Conservation (phyloP, 1,139 yeast species). For the Geotrichum klebahnii region DNA sequence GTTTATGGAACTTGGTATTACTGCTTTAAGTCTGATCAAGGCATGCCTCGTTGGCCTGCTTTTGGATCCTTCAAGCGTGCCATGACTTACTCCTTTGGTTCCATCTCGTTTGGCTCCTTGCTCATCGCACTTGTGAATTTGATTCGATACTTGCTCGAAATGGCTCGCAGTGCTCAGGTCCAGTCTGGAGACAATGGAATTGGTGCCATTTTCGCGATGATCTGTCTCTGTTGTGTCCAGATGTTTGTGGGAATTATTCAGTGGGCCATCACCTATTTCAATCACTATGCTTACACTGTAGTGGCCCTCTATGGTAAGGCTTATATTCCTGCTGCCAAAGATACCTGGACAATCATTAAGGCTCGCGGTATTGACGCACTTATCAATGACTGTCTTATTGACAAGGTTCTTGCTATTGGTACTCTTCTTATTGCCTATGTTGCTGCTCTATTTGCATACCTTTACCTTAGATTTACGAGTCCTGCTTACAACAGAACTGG, state of each 20-base stretch:
- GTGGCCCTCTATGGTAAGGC: conserved; percentile 82
- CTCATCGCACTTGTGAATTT: conserved; percentile 74
- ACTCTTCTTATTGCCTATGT: conserved; percentile 66
- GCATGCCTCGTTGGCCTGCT: conserved; percentile 77
- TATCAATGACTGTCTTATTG: conserved; percentile 78
- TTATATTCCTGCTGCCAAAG: conserved; percentile 70
- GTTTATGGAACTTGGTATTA: conserved; percentile 91
- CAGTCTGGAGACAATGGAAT: conserved; percentile 40
- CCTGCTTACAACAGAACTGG: conserved; percentile 69
- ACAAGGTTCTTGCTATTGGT: conserved; percentile 69
- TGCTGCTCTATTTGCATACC: conserved; percentile 63
- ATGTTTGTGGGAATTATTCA: conserved; percentile 62
- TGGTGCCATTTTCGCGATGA: conserved; percentile 54
- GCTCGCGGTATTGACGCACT: conserved; percentile 83
- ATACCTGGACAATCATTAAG: conserved; percentile 73
- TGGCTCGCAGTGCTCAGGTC: conserved; percentile 52
- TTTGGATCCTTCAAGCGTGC: conserved; percentile 78
- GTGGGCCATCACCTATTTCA: conserved; percentile 80
- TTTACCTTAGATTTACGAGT: conserved; percentile 66
- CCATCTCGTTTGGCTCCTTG: conserved; percentile 83
- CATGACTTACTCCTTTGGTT: conserved; percentile 81
- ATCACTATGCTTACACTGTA: conserved; percentile 85
- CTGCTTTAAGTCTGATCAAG: conserved; percentile 69
- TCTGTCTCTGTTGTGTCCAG: conserved; percentile 52
- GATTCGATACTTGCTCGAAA: conserved; percentile 48